A percentile compares a stretch with the other conserved stretches of the same genome.
Conservation (phyloP, 345 rosid species). For the Gynandropsis gynandra region DNA sequence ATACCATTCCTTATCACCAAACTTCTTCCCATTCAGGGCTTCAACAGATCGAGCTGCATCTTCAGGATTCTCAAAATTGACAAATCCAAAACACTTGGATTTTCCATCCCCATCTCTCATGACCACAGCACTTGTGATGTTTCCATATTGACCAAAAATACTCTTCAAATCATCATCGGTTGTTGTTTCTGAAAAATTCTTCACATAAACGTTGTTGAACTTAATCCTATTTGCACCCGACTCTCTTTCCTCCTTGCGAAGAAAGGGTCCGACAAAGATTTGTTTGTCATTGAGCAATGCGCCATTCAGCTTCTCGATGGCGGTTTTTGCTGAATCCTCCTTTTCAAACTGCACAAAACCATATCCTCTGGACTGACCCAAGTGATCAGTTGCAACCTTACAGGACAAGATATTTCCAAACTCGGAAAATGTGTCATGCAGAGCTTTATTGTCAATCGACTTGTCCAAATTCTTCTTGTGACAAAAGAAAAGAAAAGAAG, state of each 20-base stretch:
- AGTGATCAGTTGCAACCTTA: conserved; percentile 64
- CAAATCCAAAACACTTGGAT: conserved; percentile 89
- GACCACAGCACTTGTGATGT: conserved; percentile 57
- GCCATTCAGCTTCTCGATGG: conserved; percentile 67
- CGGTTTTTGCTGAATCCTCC: conserved; percentile 59
- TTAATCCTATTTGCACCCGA: conserved; percentile 40
- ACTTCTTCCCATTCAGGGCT: conserved; percentile 64
- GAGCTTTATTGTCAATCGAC: conserved; percentile 68
- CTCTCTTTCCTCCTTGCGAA: conserved; percentile 68
- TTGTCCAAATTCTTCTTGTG: conserved; percentile 61
- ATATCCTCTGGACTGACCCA: conserved; percentile 74
- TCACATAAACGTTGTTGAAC: conserved; percentile 70
- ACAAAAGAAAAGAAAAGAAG: conserved; percentile 5
- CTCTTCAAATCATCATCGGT: conserved; percentile 55
- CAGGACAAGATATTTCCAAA: conserved; percentile 67
- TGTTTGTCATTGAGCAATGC: conserved; percentile 65
- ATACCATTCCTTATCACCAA: conserved; percentile 90
- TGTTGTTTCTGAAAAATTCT: conserved; percentile 54
- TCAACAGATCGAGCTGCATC: conserved; percentile 90
- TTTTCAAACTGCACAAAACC: conserved; percentile 78
- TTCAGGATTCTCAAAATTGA: conserved; percentile 78
- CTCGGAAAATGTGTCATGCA: conserved; percentile 57
- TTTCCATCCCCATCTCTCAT: conserved; percentile 79
- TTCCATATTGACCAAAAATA: conserved; percentile 59
- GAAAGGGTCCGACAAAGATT: conserved; percentile 75